Evolutionary conservation across 2,329 filamentous ascomycete species (phyloP).

Genomic region (Fusarium sp.): DNA sequence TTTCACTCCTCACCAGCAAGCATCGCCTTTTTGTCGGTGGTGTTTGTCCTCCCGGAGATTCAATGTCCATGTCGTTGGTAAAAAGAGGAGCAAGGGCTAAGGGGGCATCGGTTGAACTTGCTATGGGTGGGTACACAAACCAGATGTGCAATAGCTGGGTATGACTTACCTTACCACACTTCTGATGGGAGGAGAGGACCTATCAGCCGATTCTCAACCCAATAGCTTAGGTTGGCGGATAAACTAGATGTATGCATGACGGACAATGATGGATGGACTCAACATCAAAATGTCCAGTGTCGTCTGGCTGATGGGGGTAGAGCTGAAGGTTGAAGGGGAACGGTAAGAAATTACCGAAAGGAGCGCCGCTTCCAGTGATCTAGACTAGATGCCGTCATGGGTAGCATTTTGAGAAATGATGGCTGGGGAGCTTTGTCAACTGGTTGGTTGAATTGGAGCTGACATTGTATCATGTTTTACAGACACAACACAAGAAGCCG

Average conservation of each 20-base stretch:
- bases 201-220: constrained; percentile 28
- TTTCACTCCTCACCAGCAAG: background rate
- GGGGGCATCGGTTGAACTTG: background rate
- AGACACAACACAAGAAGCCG: constrained; percentile 14
- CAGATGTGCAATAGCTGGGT: background rate
- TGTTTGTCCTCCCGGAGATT: constrained; percentile 1
- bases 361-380: background rate
- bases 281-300: constrained; percentile 11
- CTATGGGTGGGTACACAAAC: constrained; percentile 25
- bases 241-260: constrained; percentile 16
- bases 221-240: constrained; percentile 8
- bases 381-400: constrained; percentile 29
- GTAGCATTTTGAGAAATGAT: constrained; percentile 34
- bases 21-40: background rate
- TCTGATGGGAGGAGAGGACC: constrained; percentile 15
- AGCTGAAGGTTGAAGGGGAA: constrained; percentile 1
- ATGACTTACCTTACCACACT: constrained; percentile 11
- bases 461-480: constrained; percentile 17
- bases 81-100: constrained; percentile 21
- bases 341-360: constrained; percentile 13
- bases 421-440: constrained; percentile 26
- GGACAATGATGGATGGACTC: constrained; percentile 11
- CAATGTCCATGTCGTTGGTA: constrained; percentile 16
- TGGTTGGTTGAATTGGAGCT: constrained; percentile 23
- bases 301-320: background rate